Conservation (phyloP, 139 green algal species). For the Bryopsis sp. region DNA sequence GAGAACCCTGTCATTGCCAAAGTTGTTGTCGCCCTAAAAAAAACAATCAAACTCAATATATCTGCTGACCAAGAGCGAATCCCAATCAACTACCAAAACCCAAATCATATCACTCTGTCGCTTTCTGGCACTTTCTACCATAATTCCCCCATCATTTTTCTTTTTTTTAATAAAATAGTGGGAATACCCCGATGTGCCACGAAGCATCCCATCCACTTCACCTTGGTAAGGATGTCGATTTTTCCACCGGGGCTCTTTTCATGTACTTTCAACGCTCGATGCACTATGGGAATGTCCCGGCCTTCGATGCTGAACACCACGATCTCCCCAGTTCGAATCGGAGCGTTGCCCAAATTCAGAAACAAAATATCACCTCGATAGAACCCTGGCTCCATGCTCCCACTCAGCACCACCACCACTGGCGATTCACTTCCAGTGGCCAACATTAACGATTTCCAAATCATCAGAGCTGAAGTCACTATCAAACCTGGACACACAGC, state of each 20-base stretch:
- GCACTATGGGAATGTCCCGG: constrained; percentile 95
- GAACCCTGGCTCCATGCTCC: constrained; percentile 97
- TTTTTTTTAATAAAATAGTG: no score
- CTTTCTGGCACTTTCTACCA: no score
- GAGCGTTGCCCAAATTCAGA: constrained; percentile 66
- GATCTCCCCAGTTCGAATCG: constrained; percentile 58
- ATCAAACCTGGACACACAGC: constrained; percentile 69
- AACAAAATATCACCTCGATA: constrained; percentile 96
- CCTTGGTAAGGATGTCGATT: constrained; percentile 88
- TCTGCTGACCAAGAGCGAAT: no score
- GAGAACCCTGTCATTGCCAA: constrained; percentile 76
- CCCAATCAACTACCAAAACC: no score
- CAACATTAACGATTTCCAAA: constrained; percentile 95
- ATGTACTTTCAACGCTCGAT: constrained; percentile 86
- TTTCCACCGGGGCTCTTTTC: constrained; percentile 28
- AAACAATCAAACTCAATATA: background rate
- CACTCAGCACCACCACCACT: constrained; percentile 93
- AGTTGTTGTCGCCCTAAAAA: constrained; percentile 91
- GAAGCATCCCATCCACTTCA: constrained; percentile 2
- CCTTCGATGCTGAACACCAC: constrained; percentile 94
- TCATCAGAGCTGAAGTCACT: constrained; percentile 89
- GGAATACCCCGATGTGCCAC: no score
- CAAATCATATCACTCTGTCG: no score
- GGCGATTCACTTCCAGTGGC: constrained; percentile 90
- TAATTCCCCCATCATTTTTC: no score